Conservation (phyloP, 2,329 filamentous ascomycete genomes). For the Dendrostoma leiphaemia region DNA sequence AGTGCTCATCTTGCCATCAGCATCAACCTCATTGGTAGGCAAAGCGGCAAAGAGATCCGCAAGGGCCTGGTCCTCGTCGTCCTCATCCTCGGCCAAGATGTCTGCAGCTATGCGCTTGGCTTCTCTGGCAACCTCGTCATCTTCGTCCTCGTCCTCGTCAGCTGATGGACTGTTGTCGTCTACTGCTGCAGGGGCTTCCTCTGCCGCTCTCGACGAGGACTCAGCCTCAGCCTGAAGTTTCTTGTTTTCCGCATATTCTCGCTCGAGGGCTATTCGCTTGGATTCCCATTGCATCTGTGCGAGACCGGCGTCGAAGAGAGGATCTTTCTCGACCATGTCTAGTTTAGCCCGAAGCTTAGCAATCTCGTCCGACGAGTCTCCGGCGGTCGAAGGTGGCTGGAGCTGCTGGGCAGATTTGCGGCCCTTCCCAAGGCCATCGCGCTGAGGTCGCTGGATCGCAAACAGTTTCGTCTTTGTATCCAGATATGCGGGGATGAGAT, state of each 20-base stretch:
- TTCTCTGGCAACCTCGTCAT: slow-evolving; percentile 52
- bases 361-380: slow-evolving; percentile 38
- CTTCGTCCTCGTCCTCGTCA: slow-evolving; percentile 27
- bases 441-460: slow-evolving; percentile 54
- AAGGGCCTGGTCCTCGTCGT: slow-evolving; percentile 49
- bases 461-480: slow-evolving; percentile 70
- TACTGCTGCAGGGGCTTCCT: slow-evolving; percentile 20
- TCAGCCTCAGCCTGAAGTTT: slow-evolving; percentile 36
- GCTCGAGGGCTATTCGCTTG: slow-evolving; percentile 58
- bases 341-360: slow-evolving; percentile 72
- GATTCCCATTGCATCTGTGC: slow-evolving; percentile 66
- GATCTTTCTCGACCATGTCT: slow-evolving; percentile 72
- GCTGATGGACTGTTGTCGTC: slow-evolving; percentile 20
- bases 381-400: slow-evolving; percentile 5
- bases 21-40: slow-evolving; percentile 59
- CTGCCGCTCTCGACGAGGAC: slow-evolving; percentile 24
- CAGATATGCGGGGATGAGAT: slow-evolving; percentile 73
- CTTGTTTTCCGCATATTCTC: slow-evolving; percentile 54
- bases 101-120: slow-evolving; percentile 59
- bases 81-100: slow-evolving; percentile 54
- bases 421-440: slow-evolving; percentile 38
- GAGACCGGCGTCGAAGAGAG: slow-evolving; percentile 67
- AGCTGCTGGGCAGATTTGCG: slow-evolving; percentile 29
- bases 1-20: slow-evolving; percentile 54
- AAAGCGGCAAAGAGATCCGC: slow-evolving; percentile 59